Evolutionary conservation across 306 rosid species (phyloP), one percentile per base, ranked within the genome.

Genomic region (Ceratonia siliqua): DNA sequence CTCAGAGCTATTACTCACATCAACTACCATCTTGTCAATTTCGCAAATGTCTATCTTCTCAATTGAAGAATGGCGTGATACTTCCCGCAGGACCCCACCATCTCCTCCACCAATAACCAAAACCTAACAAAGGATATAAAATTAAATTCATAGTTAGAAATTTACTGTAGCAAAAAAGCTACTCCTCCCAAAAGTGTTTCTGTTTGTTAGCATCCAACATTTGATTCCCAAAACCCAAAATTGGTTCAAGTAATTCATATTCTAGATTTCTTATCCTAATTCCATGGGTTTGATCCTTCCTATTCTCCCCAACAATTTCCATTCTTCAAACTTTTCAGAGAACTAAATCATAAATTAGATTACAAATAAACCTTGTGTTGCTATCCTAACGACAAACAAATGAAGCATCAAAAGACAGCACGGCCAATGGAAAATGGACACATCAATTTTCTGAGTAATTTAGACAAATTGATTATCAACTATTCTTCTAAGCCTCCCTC

Each of bases 41-140:
- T 94, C 99, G 54, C 99, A 94, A 45, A 94, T 92, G 83, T 92
- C 99, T 70, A 94, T 89, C 85, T 85, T 85, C 85, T 87, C 98
- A 68, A 94, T 80, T 36, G 99, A 90, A 61, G 92, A 79, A 87
- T 94, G 94, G 25, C 97, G 95, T 68, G 99, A 76, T 50, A 92
- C 91, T 89, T 94, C 99, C 58, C 99, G 88, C 49, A 94, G 41
- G 53, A 94, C 97, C 18, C 99, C 99, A 76, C 99, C 99, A 81
- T 94, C 99, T 71, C 99, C 99, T 73, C 99, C 99, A 28, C 99
- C 99, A 2, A 94, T 94, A 83, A 94, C 98, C 89, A 94, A 81
- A 83, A 94, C 97, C 99, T 94, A 62, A 54, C 24, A 38, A 24
- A 22, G 55, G 70, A 46, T 41, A 78, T 33, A 41, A 50, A 32